Evolutionary conservation across 257 asterid species (phyloP).

Genomic region (Petunia axillaris): DNA sequence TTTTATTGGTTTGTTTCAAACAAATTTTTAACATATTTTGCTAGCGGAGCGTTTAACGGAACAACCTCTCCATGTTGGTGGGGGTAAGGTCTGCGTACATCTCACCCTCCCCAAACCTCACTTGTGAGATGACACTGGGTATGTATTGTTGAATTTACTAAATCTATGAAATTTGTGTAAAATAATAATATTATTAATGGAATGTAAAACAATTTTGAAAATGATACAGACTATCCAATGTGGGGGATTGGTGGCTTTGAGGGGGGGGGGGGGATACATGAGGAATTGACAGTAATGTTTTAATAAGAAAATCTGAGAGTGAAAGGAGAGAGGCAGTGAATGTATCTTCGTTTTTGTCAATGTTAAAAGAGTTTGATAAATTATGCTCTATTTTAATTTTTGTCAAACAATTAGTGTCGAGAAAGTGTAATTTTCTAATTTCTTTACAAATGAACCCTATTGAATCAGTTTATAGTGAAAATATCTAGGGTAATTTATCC

Average conservation of each 20-base stretch:
- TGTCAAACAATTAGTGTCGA: conserved; percentile 1
- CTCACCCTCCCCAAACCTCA: no score
- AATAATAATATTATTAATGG: neutral
- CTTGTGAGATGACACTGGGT: no score
- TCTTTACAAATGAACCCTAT: neutral
- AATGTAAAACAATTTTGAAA: neutral
- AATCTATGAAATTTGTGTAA: neutral
- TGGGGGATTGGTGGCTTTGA: no score
- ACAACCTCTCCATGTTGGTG: no score
- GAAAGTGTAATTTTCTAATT: neutral
- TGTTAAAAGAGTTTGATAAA: neutral
- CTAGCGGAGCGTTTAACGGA: no score
- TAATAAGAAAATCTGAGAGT: neutral
- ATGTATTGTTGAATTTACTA: neutral
- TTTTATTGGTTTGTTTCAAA: no score
- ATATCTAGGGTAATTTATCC: neutral
- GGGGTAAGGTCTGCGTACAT: no score
- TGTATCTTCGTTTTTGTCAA: neutral
- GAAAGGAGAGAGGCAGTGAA: conserved; percentile 8
- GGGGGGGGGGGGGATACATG: no score
- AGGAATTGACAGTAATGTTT: neutral
- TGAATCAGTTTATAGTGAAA: neutral
- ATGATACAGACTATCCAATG: neutral
- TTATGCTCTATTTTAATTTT: neutral
- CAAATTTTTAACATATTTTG: no score